phyloP scores from a whole-genome alignment of 2,329 filamentous ascomycete species.

The Alternaria metachromatica region DNA sequence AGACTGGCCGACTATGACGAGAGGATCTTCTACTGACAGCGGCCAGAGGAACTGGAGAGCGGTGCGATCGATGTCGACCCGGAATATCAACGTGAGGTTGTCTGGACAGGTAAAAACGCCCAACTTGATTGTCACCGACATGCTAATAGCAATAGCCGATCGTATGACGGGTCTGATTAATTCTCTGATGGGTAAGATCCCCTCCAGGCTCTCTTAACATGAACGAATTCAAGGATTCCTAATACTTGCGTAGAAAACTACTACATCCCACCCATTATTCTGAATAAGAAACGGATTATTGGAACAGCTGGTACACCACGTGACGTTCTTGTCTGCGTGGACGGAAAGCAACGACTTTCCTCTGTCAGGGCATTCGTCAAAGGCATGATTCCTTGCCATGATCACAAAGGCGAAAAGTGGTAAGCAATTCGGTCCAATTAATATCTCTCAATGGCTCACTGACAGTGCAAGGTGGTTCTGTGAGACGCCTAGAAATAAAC shows the following conservation, averaged over 20 bases:
- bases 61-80: constrained; percentile 51
- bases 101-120: constrained; percentile 47
- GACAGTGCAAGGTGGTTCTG: constrained; percentile 34
- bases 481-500: constrained; percentile 11
- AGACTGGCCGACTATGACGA: no score
- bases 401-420: constrained; percentile 53
- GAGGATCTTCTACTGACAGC: constrained; percentile 4
- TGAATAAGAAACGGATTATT: constrained; percentile 46
- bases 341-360: constrained; percentile 57
- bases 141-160: constrained; percentile 26
- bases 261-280: constrained; percentile 58
- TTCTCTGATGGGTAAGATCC: constrained; percentile 43
- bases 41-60: constrained; percentile 27
- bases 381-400: constrained; percentile 54
- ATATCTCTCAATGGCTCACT: not conserved
- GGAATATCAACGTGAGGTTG: constrained; percentile 56
- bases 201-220: not conserved
- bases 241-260: constrained; percentile 38
- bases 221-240: not conserved
- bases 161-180: constrained; percentile 45
- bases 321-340: constrained; percentile 21
- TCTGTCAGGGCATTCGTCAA: constrained; percentile 55
- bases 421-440: constrained; percentile 21
- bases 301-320: constrained; percentile 17
- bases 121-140: not conserved